Evolutionary conservation across 768 basidiomycete species (phyloP), one percentile per base, ranked within the genome.

Genomic region (Lentinula boryana): DNA sequence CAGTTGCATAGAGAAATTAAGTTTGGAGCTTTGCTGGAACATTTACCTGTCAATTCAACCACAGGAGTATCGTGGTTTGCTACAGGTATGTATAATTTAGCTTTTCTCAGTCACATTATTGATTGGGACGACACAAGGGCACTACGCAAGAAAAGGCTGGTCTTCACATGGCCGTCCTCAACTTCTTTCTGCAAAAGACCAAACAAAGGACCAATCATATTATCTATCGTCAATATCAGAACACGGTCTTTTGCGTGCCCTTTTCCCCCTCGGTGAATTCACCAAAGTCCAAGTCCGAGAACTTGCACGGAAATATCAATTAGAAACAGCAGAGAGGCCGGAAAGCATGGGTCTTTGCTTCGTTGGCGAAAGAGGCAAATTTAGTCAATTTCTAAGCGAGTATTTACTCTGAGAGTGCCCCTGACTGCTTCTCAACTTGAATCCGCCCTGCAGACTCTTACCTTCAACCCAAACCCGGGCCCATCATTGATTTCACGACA

Each of bases 311-410:
- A 72, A 72, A 35, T 82, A 81, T 69, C 74, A 70, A 1, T 72
- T 98, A 18, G 86, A 87, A 3, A 94, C 88, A 2, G 91, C 92
- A 0, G 77, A 82, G 2, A 80, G 92, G 62, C 80, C 78, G 16
- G 95, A 98, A 68, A 94, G 91, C 71, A 94, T 96, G 85, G 95
- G 95, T 0, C 81, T 98, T 16, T 98, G 95, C 68, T 98, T 98
- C 64, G 86, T 98, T 1, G 95, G 95, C 4, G 84, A 95, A 68
- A 85, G 88, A 67, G 77, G 79, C 9, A 81, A 75, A 52, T 95
- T 96, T 65, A 76, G 79, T 31, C 73, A 82, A 8, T 98, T 95
- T 68, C 71, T 95, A 53, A 82, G 92, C 89, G 62, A 63, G 82
- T 41, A 6, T 52, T 18, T 52, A 8, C 31, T 38, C 58, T 40